Evolutionary conservation across 2,329 filamentous ascomycete species (phyloP).

Genomic region (Fusarium sp.): DNA sequence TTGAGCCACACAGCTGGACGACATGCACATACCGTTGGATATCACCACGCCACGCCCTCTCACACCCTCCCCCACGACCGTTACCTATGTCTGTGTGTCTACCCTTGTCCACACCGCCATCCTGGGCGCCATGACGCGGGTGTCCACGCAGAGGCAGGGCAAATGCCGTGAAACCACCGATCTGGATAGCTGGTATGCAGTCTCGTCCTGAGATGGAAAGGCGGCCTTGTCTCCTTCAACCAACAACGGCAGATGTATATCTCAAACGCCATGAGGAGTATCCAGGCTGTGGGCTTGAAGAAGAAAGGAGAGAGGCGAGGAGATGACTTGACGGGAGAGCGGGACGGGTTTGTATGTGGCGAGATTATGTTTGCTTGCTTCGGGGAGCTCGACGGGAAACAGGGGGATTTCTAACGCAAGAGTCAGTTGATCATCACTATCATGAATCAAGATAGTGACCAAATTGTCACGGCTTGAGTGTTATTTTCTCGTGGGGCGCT

Average conservation of each 20-base stretch:
- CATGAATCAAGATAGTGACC: neutral
- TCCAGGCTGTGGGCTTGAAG: neutral
- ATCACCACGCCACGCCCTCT: too few species aligned
- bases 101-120: neutral
- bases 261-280: conserved; percentile 11
- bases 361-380: conserved; percentile 11
- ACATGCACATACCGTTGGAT: neutral
- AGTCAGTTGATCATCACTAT: neutral
- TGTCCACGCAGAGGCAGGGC: conserved; percentile 27
- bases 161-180: conserved; percentile 21
- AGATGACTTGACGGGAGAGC: conserved; percentile 21
- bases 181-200: conserved; percentile 40
- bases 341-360: conserved; percentile 12
- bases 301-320: conserved; percentile 8
- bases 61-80: conserved; percentile 3
- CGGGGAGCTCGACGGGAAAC: conserved; percentile 3
- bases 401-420: neutral
- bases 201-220: conserved; percentile 24
- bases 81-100: conserved; percentile 1
- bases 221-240: neutral
- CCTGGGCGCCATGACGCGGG: conserved; percentile 4
- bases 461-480: neutral
- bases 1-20: neutral
- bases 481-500: neutral
- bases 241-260: conserved; percentile 3